Evolutionary conservation across 306 rosid genomes (phyloP).

Genomic region (Begonia masoniana): DNA sequence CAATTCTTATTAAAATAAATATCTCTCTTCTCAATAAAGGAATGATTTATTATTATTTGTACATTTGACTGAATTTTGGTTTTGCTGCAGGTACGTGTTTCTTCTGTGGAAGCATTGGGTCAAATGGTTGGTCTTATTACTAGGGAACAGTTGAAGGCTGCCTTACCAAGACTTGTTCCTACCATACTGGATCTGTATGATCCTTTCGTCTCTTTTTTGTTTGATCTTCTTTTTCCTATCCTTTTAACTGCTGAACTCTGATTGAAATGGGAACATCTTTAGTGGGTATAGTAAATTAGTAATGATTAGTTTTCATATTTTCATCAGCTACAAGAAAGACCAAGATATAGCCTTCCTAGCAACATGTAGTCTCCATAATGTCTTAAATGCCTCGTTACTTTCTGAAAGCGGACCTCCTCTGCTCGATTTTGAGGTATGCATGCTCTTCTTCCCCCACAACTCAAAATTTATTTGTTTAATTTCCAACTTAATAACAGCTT

Average conservation of each 20-base stretch:
- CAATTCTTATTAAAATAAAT: too few relatives aligned
- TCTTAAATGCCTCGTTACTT: slow-evolving; percentile 63
- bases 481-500: too few relatives aligned
- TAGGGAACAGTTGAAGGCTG: slow-evolving; percentile 70
- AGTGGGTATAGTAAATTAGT: too few relatives aligned
- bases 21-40: slow-evolving; percentile 4
- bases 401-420: slow-evolving; percentile 94
- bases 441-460: not conserved
- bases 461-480: too few relatives aligned
- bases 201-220: slow-evolving; percentile 13
- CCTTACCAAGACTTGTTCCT: slow-evolving; percentile 82
- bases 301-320: not conserved
- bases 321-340: slow-evolving; percentile 70
- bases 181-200: slow-evolving; percentile 90
- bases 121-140: slow-evolving; percentile 90
- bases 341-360: slow-evolving; percentile 71
- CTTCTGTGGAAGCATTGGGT: slow-evolving; percentile 87
- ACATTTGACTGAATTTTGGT: slow-evolving; percentile 11
- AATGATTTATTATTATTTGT: slow-evolving; percentile 8
- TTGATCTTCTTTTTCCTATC: too few relatives aligned
- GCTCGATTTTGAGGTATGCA: slow-evolving; percentile 91
- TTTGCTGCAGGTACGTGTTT: slow-evolving; percentile 45
- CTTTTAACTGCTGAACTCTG: too few relatives aligned
- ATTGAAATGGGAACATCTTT: too few relatives aligned
- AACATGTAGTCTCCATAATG: slow-evolving; percentile 77